A percentile compares a stretch with the other conserved stretches of the same genome.
These are phyloP conservation scores for Podaxis pistillaris DNA, from an alignment of 768 basidiomycete species.

Conservation along the genomic window DNA sequence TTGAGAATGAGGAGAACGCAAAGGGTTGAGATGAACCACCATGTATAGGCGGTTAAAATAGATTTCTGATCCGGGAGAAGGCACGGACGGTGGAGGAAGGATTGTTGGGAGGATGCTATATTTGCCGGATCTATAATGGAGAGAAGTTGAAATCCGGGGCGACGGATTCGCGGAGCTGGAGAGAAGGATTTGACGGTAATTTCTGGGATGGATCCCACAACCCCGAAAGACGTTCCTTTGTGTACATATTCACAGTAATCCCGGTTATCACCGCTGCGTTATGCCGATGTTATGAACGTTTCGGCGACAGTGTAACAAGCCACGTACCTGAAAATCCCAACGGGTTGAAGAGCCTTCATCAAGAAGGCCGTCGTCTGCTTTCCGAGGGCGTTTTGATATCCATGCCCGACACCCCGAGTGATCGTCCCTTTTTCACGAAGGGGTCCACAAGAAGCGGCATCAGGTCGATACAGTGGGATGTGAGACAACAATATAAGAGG, in stretches of 20 bases:
- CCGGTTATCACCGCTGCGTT: conserved; percentile 78
- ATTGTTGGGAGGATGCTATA: conserved; percentile 32
- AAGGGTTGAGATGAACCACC: conserved; percentile 56
- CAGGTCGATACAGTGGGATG: conserved; percentile 79
- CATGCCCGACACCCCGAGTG: conserved; percentile 71
- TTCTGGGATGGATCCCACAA: conserved; percentile 51
- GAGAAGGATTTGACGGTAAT: conserved; percentile 90
- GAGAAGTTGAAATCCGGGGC: conserved; percentile 85
- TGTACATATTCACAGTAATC: conserved; percentile 78
- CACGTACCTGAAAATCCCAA: conserved; percentile 65
- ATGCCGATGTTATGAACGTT: background rate
- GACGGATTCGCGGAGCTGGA: conserved; percentile 64
- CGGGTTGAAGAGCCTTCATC: conserved; percentile 63
- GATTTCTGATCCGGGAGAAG: conserved; percentile 70
- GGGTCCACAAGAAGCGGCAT: conserved; percentile 75
- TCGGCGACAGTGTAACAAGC: background rate
- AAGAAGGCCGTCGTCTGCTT: conserved; percentile 77
- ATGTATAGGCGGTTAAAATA: conserved; percentile 41
- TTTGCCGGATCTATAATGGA: conserved; percentile 46
- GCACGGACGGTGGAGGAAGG: conserved; percentile 69
- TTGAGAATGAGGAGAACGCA: conserved; percentile 54
- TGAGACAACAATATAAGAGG: conserved; percentile 77
- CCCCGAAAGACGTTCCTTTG: conserved; percentile 21
- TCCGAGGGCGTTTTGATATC: conserved; percentile 81
- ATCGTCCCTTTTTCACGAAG: conserved; percentile 72